Conservation (phyloP, 169 alveolate genomes). For the Plasmodium relictum region DNA sequence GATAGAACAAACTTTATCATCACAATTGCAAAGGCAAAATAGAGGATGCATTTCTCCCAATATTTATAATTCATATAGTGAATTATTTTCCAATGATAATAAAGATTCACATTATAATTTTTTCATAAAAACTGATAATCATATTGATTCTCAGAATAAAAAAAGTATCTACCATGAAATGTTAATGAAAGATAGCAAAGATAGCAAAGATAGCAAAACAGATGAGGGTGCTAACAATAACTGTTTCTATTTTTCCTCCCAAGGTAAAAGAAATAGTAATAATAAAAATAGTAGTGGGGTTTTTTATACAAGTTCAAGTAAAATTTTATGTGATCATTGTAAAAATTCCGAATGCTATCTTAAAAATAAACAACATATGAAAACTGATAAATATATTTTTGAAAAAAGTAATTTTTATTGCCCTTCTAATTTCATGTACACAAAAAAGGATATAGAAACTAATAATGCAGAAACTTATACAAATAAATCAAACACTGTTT, state of each 20-base stretch:
- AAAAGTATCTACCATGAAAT: background rate
- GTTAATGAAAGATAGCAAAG: background rate
- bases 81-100: background rate
- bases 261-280: background rate
- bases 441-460: background rate
- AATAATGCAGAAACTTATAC: background rate
- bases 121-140: too few species aligned
- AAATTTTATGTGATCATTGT: background rate
- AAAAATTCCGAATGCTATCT: background rate
- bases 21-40: background rate
- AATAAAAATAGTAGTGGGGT: constrained; percentile 9
- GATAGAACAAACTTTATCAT: constrained; percentile 5
- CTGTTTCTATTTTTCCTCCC: background rate
- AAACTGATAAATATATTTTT: background rate
- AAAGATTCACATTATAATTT: background rate
- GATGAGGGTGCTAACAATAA: background rate
- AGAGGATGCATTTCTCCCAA: constrained; percentile 4
- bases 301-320: constrained; percentile 5
- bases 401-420: too few species aligned
- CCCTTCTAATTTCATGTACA: too few species aligned
- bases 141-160: background rate
- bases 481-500: background rate
- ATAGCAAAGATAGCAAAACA: background rate
- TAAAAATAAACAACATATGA: background rate
- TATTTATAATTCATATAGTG: background rate